Evolutionary conservation across 768 basidiomycete genomes (phyloP).

Genomic region (Mycena floridula): DNA sequence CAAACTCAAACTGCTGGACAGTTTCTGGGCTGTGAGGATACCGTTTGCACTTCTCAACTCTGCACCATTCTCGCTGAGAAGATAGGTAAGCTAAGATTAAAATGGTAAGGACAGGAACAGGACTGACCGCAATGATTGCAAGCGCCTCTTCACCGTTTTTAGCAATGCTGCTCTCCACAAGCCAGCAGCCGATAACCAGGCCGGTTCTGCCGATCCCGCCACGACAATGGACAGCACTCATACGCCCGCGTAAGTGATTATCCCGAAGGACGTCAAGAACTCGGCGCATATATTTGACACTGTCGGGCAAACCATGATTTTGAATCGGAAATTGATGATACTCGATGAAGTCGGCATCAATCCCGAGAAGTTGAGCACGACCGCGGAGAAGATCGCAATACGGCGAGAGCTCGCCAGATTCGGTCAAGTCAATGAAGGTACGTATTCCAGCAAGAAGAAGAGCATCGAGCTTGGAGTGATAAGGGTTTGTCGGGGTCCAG

Average conservation of each 20-base stretch:
- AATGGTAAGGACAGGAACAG: too few species aligned
- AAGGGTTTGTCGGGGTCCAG: constrained; percentile 54
- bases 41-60: constrained; percentile 70
- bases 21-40: constrained; percentile 79
- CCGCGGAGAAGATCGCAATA: constrained; percentile 54
- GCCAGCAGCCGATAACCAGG: constrained; percentile 67
- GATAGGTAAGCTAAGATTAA: too few species aligned
- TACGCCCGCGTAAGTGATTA: constrained; percentile 51
- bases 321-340: constrained; percentile 79
- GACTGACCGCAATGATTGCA: constrained; percentile 53
- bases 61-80: too few species aligned
- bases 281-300: constrained; percentile 47
- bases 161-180: constrained; percentile 60
- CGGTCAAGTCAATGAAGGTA: constrained; percentile 81
- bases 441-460: constrained; percentile 67
- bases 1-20: constrained; percentile 75
- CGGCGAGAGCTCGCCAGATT: constrained; percentile 66
- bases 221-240: constrained; percentile 72
- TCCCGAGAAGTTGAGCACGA: too few species aligned
- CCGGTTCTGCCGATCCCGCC: constrained; percentile 72
- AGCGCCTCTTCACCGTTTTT: constrained; percentile 61
- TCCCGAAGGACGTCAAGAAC: constrained; percentile 56
- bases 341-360: constrained; percentile 47
- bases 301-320: constrained; percentile 62
- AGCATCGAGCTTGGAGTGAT: constrained; percentile 69